Percentiles rank a stretch among this genome's conserved stretches.
Conservation (phyloP, 176 grass and related monocot genomes). For the Paspalum notatum region DNA sequence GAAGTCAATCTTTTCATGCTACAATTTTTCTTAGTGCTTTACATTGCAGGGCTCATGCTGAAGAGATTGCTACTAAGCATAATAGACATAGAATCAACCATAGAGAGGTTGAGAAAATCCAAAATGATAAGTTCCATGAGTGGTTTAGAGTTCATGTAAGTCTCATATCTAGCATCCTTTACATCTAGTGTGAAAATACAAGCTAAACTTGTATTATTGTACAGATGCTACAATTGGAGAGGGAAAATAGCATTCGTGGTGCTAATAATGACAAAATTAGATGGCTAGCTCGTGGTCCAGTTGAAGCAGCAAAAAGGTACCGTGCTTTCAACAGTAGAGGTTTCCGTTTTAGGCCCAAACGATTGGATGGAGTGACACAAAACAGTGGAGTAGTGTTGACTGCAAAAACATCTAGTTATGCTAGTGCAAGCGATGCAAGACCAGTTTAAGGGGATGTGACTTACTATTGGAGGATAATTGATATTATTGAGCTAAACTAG, state of each 20-base stretch:
- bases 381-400: conserved; percentile 27
- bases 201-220: not conserved
- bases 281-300: conserved; percentile 3
- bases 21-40: not conserved
- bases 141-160: conserved; percentile 36
- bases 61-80: not conserved
- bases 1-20: not conserved
- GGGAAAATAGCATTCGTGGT: not conserved
- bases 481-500: conserved; percentile 34
- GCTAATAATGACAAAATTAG: not conserved
- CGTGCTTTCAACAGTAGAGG: conserved; percentile 13
- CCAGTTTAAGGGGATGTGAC: conserved; percentile 5
- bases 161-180: not conserved
- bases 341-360: conserved; percentile 11
- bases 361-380: conserved; percentile 13
- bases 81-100: not conserved
- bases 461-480: conserved; percentile 30
- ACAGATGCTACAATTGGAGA: not conserved
- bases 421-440: not conserved
- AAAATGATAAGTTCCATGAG: conserved; percentile 15
- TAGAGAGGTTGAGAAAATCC: not conserved
- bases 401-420: conserved; percentile 9
- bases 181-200: not conserved
- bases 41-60: conserved; percentile 5
- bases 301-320: conserved; percentile 5